phyloP scores from a whole-genome alignment of 2,329 filamentous ascomycete species.

The Leptographium galeiforme region DNA sequence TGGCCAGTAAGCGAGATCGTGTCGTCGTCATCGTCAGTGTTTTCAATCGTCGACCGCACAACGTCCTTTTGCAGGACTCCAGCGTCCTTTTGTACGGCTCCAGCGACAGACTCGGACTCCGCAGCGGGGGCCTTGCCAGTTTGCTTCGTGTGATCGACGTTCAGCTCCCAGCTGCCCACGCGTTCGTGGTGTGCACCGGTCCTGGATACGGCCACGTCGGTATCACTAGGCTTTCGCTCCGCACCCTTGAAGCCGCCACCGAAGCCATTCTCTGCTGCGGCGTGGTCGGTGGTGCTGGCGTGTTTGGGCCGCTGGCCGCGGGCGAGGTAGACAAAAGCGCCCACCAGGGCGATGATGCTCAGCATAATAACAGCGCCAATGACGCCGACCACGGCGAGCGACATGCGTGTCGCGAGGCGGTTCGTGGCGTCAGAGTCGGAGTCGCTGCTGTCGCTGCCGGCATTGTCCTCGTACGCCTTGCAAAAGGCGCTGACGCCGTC shows the following conservation, averaged over 20 bases:
- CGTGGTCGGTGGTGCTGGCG: not conserved
- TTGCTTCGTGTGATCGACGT: constrained; percentile 4
- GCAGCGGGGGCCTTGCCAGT: not conserved
- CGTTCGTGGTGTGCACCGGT: constrained; percentile 29
- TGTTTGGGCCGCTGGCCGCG: constrained; percentile 18
- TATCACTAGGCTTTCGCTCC: constrained; percentile 30
- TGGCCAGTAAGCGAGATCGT: constrained; percentile 22
- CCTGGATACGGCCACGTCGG: constrained; percentile 26
- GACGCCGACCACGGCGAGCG: constrained; percentile 28
- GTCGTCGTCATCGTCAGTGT: constrained; percentile 15
- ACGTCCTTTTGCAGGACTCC: constrained; percentile 10
- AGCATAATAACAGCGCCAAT: constrained; percentile 31
- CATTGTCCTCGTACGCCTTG: constrained; percentile 6
- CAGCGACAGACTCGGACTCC: not conserved
- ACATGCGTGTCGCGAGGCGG: constrained; percentile 11
- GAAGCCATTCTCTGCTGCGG: not conserved
- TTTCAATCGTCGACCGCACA: constrained; percentile 5
- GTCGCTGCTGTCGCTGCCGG: not conserved
- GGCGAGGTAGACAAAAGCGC: constrained; percentile 11
- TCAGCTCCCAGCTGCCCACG: constrained; percentile 37
- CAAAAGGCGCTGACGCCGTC: constrained; percentile 25
- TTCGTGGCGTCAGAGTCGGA: not conserved
- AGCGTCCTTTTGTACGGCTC: constrained; percentile 10
- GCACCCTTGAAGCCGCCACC: constrained; percentile 28
- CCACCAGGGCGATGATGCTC: constrained; percentile 16